phyloP scores from a whole-genome alignment of 106 monocot genomes.

The Dioscorea zingiberensis region DNA sequence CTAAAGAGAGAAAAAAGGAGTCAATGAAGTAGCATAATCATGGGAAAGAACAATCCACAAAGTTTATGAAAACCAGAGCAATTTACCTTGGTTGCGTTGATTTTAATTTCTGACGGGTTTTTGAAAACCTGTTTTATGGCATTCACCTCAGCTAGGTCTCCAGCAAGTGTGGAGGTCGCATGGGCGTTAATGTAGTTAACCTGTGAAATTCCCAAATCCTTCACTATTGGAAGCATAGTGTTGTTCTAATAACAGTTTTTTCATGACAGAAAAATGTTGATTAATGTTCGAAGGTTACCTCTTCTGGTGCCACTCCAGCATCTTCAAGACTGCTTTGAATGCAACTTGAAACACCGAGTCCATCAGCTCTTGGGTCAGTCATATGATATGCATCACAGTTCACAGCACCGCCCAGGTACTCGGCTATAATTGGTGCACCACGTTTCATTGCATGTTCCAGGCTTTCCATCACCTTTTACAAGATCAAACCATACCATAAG shows the following conservation, averaged over 20 bases:
- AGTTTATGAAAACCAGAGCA: neutral
- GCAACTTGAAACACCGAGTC: constrained; percentile 89
- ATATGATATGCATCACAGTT: constrained; percentile 99
- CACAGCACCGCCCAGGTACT: constrained; percentile 94
- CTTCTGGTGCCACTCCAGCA: constrained; percentile 88
- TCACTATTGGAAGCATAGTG: too few species aligned
- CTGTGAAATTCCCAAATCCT: constrained; percentile 21
- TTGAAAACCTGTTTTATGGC: constrained; percentile 95
- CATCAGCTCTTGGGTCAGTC: constrained; percentile 98
- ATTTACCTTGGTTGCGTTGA: constrained; percentile 88
- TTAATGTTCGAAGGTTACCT: constrained; percentile 33
- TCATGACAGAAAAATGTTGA: too few species aligned
- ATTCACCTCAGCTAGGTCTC: constrained; percentile 96
- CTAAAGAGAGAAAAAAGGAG: constrained; percentile 29
- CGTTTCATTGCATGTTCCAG: constrained; percentile 98
- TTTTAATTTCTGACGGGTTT: constrained; percentile 70
- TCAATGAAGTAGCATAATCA: neutral
- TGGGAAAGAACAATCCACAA: neutral
- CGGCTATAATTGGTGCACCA: constrained; percentile 87
- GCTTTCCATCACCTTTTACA: constrained; percentile 82
- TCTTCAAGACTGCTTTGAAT: constrained; percentile 86
- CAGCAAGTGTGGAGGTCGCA: constrained; percentile 97
- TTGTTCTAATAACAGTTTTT: too few species aligned
- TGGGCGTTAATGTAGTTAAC: constrained; percentile 99
- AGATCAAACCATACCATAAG: neutral